Percentiles rank a stretch among this genome's conserved stretches.
Evolutionary conservation across 257 asterid genomes (phyloP).

Genomic region (Solanum tacnaense): DNA sequence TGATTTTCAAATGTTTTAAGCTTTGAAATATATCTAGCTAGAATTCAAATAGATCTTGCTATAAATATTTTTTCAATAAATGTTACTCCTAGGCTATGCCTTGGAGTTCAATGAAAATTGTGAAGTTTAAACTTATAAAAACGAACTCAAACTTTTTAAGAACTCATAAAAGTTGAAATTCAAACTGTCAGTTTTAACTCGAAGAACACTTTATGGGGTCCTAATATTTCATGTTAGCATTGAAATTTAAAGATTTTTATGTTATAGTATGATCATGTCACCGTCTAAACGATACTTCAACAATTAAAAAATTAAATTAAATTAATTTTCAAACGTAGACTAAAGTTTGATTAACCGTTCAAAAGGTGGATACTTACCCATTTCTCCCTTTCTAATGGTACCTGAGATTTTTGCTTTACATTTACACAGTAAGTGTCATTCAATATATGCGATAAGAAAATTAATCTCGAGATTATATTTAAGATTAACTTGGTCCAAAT

Average conservation of each 20-base stretch:
- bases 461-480: background rate
- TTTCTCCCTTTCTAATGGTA: no score
- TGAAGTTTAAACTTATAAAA: background rate
- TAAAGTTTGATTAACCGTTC: no score
- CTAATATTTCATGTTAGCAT: background rate
- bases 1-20: no score
- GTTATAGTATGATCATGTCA: no score
- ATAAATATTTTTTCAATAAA: background rate
- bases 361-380: no score
- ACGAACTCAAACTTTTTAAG: background rate
- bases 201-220: background rate
- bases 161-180: no score
- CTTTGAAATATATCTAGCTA: background rate
- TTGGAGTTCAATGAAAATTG: background rate
- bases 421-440: background rate
- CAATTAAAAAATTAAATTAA: no score
- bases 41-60: background rate
- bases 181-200: no score
- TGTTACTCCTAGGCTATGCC: background rate
- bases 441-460: no score
- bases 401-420: no score
- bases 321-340: no score
- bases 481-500: background rate
- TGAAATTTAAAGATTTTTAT: no score
- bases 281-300: background rate